phyloP scores from a whole-genome alignment of 2,329 filamentous ascomycete genomes.

The Gnomoniopsis smithogilvyi region DNA sequence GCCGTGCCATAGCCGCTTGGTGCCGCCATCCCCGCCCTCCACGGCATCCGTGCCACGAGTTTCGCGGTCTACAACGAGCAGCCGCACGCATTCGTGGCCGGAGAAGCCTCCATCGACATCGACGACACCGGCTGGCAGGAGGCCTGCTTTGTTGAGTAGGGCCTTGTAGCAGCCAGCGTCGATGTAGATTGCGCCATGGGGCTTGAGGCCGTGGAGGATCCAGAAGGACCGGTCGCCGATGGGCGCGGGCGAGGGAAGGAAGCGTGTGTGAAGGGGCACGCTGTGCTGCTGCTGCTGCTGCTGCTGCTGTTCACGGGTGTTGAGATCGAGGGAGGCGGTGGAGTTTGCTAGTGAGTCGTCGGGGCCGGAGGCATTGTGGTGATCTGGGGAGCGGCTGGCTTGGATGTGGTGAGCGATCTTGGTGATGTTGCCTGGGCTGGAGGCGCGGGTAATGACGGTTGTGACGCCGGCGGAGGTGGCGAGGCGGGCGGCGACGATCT shows the following conservation, averaged over 20 bases:
- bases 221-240: constrained; percentile 96
- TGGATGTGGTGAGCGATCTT: constrained; percentile 83
- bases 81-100: constrained; percentile 86
- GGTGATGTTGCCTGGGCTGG: constrained; percentile 87
- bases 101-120: constrained; percentile 86
- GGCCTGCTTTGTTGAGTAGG: constrained; percentile 76
- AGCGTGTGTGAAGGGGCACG: constrained; percentile 83
- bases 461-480: constrained; percentile 94
- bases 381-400: constrained; percentile 43
- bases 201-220: constrained; percentile 87
- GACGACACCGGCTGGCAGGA: constrained; percentile 87
- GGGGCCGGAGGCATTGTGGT: constrained; percentile 25
- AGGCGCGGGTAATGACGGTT: constrained; percentile 90
- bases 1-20: constrained; percentile 42
- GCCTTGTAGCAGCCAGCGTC: constrained; percentile 85
- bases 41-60: constrained; percentile 32
- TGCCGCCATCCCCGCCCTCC: constrained; percentile 33
- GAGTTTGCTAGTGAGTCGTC: constrained; percentile 36
- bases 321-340: constrained; percentile 37
- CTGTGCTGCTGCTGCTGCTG: constrained; percentile 21
- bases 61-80: constrained; percentile 72
- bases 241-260: constrained; percentile 78
- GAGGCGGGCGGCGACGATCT: constrained; percentile 88
- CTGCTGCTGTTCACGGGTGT: constrained; percentile 22
- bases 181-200: constrained; percentile 89